Conservation (phyloP, 2,329 filamentous ascomycete genomes). For the Sclerotinia glacialis region DNA sequence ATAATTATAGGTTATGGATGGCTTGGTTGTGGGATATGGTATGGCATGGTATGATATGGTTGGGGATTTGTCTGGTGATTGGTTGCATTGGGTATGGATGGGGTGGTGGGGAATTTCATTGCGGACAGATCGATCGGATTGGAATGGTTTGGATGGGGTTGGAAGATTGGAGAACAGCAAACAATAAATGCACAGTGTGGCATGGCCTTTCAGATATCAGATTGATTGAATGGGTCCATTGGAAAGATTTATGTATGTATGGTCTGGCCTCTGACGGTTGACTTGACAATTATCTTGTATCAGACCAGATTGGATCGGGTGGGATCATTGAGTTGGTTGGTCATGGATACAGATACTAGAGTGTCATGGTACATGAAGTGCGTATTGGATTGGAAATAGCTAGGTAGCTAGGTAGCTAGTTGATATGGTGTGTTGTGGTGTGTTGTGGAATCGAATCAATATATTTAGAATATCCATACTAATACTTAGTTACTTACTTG, state of each 20-base stretch:
- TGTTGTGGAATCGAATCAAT: neutral
- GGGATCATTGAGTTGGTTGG: neutral
- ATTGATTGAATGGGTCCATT: too few species aligned
- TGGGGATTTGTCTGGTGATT: constrained; percentile 1
- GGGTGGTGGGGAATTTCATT: constrained; percentile 7
- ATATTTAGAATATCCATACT: neutral
- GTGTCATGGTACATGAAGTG: neutral
- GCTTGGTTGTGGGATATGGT: neutral
- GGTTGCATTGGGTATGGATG: constrained; percentile 20
- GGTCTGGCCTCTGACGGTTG: neutral
- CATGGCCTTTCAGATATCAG: neutral
- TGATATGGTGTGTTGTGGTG: neutral
- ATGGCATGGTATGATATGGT: neutral
- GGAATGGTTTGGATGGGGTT: neutral
- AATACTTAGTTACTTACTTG: neutral
- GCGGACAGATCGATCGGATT: constrained; percentile 8
- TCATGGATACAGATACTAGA: neutral
- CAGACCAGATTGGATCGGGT: neutral
- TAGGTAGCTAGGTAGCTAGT: constrained; percentile 3
- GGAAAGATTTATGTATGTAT: neutral
- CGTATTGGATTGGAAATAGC: neutral
- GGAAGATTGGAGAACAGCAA: neutral
- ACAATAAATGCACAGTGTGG: neutral
- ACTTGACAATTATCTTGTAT: constrained; percentile 12
- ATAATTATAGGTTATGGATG: constrained; percentile 13